A percentile compares a stretch with the other conserved stretches of the same genome.
Conservation (phyloP, 306 rosid genomes). For the Lablab purpureus region DNA sequence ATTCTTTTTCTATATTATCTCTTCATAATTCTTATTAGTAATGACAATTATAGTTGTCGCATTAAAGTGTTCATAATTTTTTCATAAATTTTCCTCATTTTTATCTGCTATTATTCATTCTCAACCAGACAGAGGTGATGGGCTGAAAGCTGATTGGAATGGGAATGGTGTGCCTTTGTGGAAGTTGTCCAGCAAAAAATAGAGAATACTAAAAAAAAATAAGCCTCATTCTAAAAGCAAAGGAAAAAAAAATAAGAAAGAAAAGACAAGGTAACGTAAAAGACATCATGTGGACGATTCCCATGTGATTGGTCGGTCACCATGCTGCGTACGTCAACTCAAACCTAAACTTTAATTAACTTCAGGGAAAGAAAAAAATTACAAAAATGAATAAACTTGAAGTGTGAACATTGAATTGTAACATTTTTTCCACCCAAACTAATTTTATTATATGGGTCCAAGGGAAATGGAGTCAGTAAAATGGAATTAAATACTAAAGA, state of each 20-base stretch:
- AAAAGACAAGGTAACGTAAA: conserved; percentile 18
- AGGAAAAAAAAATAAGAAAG: too few species aligned
- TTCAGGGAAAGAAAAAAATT: background rate
- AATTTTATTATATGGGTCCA: background rate
- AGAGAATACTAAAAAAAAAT: background rate
- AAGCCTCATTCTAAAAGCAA: background rate
- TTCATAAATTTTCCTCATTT: background rate
- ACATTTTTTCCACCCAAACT: background rate
- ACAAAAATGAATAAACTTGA: background rate
- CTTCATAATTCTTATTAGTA: background rate
- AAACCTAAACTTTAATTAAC: background rate
- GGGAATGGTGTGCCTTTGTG: conserved; percentile 5
- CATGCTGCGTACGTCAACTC: conserved; percentile 19
- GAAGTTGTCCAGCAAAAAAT: conserved; percentile 5
- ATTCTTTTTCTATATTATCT: background rate
- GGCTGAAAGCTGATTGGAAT: conserved; percentile 12
- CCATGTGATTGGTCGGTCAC: conserved; percentile 33
- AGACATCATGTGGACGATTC: conserved; percentile 27
- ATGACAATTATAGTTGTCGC: background rate
- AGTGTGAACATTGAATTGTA: background rate
- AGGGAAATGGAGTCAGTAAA: background rate
- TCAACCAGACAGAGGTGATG: background rate
- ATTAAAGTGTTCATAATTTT: background rate
- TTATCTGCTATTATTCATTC: background rate
- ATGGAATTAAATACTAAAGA: background rate